Evolutionary conservation across 441 rosid species (phyloP).

Genomic region (Jatropha multifida): DNA sequence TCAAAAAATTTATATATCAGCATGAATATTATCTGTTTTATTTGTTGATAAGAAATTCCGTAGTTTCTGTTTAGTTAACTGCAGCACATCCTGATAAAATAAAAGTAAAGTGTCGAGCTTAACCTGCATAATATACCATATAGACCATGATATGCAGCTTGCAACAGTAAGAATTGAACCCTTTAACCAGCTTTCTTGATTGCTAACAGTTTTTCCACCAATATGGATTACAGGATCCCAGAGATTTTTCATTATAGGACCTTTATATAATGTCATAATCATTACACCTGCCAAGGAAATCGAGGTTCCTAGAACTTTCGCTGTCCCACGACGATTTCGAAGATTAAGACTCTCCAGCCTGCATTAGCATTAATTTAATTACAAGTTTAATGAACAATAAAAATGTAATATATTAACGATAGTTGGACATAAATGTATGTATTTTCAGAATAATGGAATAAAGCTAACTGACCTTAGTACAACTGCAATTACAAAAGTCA

Average conservation of each 20-base stretch:
- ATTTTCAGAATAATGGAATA: not conserved
- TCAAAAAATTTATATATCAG: not conserved
- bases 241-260: constrained; percentile 41
- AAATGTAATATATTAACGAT: no score
- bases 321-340: constrained; percentile 48
- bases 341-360: constrained; percentile 61
- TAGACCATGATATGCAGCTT: constrained; percentile 63
- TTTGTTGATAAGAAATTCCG: not conserved
- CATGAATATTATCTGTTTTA: not conserved
- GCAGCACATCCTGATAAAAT: not conserved
- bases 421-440: not conserved
- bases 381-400: not conserved
- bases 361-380: constrained; percentile 3
- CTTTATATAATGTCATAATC: constrained; percentile 60
- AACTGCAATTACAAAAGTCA: constrained; percentile 58
- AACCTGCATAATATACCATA: constrained; percentile 72
- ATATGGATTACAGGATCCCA: constrained; percentile 43
- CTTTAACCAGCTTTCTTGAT: constrained; percentile 49
- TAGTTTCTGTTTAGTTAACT: not conserved
- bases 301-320: constrained; percentile 52
- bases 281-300: constrained; percentile 57
- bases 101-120: not conserved
- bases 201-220: constrained; percentile 20
- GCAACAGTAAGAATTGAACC: constrained; percentile 58
- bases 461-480: constrained; percentile 38